Evolutionary conservation across 352 stramenopile genomes (phyloP).

Genomic region (Pythium aquatile): DNA sequence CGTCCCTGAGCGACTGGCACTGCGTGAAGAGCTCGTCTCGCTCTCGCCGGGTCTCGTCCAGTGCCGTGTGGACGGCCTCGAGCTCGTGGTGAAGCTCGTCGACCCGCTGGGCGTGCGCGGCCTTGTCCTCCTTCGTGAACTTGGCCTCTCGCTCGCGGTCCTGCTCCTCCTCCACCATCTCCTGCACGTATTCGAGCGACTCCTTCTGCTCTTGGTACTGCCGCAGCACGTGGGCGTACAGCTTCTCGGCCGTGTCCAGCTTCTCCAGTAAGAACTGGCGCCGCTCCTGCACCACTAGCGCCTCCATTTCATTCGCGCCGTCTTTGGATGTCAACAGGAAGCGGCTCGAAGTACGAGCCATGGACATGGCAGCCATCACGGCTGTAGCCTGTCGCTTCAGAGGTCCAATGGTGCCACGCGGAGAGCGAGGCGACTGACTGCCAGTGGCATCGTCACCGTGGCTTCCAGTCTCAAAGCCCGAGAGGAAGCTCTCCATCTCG

Average conservation of each 20-base stretch:
- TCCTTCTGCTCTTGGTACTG: slow-evolving; percentile 65
- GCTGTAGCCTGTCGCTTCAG: not conserved
- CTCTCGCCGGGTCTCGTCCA: slow-evolving; percentile 43
- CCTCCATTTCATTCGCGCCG: slow-evolving; percentile 26
- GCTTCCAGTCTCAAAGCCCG: slow-evolving; percentile 15
- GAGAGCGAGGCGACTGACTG: not conserved
- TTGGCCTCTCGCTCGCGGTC: slow-evolving; percentile 30
- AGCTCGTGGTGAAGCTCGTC: slow-evolving; percentile 35
- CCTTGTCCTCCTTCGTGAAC: slow-evolving; percentile 12
- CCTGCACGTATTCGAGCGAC: slow-evolving; percentile 56
- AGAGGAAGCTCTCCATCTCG: slow-evolving; percentile 60
- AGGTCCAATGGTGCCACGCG: not conserved
- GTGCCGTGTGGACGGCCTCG: slow-evolving; percentile 25
- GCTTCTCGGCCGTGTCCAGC: slow-evolving; percentile 66
- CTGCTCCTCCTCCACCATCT: slow-evolving; percentile 54
- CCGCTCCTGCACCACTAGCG: slow-evolving; percentile 38
- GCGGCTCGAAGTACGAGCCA: slow-evolving; percentile 24
- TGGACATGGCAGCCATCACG: not conserved
- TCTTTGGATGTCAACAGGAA: slow-evolving; percentile 27
- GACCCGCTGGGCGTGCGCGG: slow-evolving; percentile 13
- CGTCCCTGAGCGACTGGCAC: slow-evolving; percentile 54
- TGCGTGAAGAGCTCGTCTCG: slow-evolving; percentile 63
- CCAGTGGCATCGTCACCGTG: not conserved
- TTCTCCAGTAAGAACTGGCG: slow-evolving; percentile 53
- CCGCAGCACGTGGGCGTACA: slow-evolving; percentile 68